These are phyloP conservation scores for Xylariomycetidae sp. DNA, from an alignment of 2,329 filamentous ascomycete genomes.

Conservation along the genomic window DNA sequence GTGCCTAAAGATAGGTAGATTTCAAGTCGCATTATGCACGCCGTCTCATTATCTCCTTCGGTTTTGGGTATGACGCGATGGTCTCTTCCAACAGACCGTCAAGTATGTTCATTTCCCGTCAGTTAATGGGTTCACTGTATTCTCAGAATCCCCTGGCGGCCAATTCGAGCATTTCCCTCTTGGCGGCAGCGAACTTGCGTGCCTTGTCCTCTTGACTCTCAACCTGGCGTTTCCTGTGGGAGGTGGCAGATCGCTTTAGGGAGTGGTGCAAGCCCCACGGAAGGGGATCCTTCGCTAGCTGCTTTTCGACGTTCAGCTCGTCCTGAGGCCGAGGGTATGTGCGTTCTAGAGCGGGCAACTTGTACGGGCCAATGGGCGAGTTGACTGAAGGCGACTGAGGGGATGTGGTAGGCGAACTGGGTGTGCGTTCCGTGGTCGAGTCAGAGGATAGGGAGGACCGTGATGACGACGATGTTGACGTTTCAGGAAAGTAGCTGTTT, in stretches of 20 bases:
- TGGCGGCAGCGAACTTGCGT: constrained; percentile 41
- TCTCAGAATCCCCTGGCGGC: too few species aligned
- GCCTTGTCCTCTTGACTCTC: constrained; percentile 31
- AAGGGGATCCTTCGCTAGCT: constrained; percentile 24
- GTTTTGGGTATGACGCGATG: too few species aligned
- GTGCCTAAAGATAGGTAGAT: too few species aligned
- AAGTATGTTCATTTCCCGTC: too few species aligned
- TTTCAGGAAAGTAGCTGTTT: constrained; percentile 16
- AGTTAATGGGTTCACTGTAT: too few species aligned
- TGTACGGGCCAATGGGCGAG: constrained; percentile 10
- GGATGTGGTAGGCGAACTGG: not conserved
- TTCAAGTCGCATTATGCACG: too few species aligned
- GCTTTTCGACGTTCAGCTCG: constrained; percentile 24
- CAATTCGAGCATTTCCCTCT: constrained; percentile 39
- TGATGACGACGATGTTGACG: not conserved
- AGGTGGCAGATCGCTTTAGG: constrained; percentile 19
- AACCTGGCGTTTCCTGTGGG: constrained; percentile 2
- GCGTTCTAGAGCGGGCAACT: constrained; percentile 23
- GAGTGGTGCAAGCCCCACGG: constrained; percentile 24
- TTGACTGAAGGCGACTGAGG: not conserved
- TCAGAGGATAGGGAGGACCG: constrained; percentile 2
- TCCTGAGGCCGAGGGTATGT: constrained; percentile 17
- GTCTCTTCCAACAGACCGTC: too few species aligned
- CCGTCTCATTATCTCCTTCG: too few species aligned
- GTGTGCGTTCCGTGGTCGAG: not conserved